These are phyloP conservation scores for Gamarada debralockiae DNA, from an alignment of 495 filamentous ascomycete genomes.

Conservation along the genomic window DNA sequence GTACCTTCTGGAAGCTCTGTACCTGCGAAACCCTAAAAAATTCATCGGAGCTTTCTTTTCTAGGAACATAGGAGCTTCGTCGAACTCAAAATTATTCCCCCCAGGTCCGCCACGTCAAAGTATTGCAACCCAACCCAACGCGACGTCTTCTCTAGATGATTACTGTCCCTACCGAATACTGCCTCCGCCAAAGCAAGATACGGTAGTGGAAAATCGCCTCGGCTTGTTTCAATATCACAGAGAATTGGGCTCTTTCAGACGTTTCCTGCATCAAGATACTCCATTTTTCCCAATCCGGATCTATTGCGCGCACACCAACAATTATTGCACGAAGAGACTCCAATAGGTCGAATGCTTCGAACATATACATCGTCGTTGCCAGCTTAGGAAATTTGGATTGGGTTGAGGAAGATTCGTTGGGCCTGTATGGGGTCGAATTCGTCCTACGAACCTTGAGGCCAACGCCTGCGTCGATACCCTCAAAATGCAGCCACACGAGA, in stretches of 20 bases:
- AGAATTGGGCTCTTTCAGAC: neutral
- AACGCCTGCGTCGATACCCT: neutral
- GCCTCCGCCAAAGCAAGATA: neutral
- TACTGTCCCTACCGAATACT: conserved; percentile 2
- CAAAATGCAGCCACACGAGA: conserved; percentile 25
- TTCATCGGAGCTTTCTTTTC: too few relatives aligned
- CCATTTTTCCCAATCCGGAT: neutral
- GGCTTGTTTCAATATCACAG: neutral
- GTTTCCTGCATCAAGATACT: neutral
- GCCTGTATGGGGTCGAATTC: conserved; percentile 13
- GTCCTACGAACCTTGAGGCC: conserved; percentile 10
- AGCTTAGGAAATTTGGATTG: neutral
- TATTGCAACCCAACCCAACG: too few relatives aligned
- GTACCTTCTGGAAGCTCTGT: too few relatives aligned
- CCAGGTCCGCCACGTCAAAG: too few relatives aligned
- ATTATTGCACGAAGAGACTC: neutral
- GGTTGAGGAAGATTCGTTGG: conserved; percentile 6
- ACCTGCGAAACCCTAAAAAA: too few relatives aligned
- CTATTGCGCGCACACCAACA: neutral
- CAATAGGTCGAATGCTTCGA: conserved; percentile 14
- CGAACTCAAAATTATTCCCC: too few relatives aligned
- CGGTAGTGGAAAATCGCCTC: neutral
- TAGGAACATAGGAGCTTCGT: too few relatives aligned
- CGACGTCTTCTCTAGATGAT: too few relatives aligned
- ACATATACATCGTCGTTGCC: neutral